These are phyloP conservation scores for Tolypocladium ophioglossoides DNA, from an alignment of 2,329 filamentous ascomycete genomes.

Conservation along the genomic window DNA sequence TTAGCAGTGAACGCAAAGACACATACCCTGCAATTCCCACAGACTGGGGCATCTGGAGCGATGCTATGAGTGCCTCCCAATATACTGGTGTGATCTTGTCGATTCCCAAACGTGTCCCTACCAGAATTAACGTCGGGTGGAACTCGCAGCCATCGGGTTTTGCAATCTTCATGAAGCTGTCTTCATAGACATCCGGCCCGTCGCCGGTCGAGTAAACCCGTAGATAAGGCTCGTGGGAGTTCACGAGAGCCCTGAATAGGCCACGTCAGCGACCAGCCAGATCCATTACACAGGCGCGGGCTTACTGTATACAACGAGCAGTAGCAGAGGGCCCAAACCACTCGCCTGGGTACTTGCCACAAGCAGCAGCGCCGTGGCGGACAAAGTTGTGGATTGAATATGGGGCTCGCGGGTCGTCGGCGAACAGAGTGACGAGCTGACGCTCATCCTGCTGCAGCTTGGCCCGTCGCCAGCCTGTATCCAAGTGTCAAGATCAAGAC, in stretches of 20 bases:
- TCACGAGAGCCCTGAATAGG: conserved; percentile 57
- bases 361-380: conserved; percentile 71
- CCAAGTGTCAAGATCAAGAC: not conserved
- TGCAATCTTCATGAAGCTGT: conserved; percentile 72
- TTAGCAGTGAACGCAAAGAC: not conserved
- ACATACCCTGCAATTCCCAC: conserved; percentile 87
- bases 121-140: conserved; percentile 75
- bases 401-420: conserved; percentile 74
- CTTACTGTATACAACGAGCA: conserved; percentile 85
- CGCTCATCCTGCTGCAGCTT: conserved; percentile 50
- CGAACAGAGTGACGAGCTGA: conserved; percentile 68
- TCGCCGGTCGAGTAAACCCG: conserved; percentile 85
- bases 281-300: conserved; percentile 1
- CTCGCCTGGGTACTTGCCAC: conserved; percentile 89
- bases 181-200: conserved; percentile 85
- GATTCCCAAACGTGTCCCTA: conserved; percentile 83
- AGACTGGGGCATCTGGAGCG: conserved; percentile 82
- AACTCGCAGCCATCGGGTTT: conserved; percentile 56
- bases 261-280: not conserved
- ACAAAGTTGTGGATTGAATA: conserved; percentile 97
- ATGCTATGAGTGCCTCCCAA: conserved; percentile 81
- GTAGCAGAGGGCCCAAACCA: conserved; percentile 99
- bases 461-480: conserved; percentile 63
- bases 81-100: conserved; percentile 93
- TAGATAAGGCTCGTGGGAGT: conserved; percentile 52